Base-by-base conservation (phyloP, 371 early-diverging fungal species). In the Conidiobolus coronatus region DNA sequence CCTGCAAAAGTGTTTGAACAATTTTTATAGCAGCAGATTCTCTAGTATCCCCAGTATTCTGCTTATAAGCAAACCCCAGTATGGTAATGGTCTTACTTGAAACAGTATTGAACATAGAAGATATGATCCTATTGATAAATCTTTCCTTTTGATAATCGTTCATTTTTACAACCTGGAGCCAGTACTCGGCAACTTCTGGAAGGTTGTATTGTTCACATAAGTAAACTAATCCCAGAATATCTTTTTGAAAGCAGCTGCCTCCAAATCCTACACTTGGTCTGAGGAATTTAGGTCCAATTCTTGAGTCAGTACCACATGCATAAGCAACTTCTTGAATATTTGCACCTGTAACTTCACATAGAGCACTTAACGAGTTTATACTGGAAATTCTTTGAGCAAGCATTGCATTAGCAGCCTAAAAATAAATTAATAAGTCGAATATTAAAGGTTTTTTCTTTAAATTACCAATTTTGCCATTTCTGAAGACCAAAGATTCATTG, bases 191-290 rank as follows among this genome's bases (percentile, higher is more conserved):
- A 29, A 90, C 90, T 62, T 89, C 87, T 40, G 80, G 80, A 49
- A 93, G 65, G 58, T 80, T 76, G 33, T 89, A 70, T 54, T 76
- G 77, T 52, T 75, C 71, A 35, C 79, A 70, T 42, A 93, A 66
- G 62, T 85, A 93, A 41, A 87, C 83, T 56, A 93, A 65, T 70
- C 88, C 86, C 47, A 82, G 67, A 42, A 93, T 81, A 63, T 93
- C 94, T 65, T 93, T 93, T 61, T 88, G 87, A 73, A 93, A 89
- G 65, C 94, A 93, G 36, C 79, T 77, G 36, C 94, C 94, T 58
- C 94, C 94, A 60, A 93, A 93, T 38, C 82, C 94, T 41, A 93
- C 84, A 8, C 77, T 76, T 7, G 94, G 84, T 62, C 84, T 86
- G 53, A 93, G 66, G 67, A 87, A 90, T 67, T 84, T 81, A 56